phyloP scores from a whole-genome alignment of 306 rosid genomes.

The Cucurbita pepo region DNA sequence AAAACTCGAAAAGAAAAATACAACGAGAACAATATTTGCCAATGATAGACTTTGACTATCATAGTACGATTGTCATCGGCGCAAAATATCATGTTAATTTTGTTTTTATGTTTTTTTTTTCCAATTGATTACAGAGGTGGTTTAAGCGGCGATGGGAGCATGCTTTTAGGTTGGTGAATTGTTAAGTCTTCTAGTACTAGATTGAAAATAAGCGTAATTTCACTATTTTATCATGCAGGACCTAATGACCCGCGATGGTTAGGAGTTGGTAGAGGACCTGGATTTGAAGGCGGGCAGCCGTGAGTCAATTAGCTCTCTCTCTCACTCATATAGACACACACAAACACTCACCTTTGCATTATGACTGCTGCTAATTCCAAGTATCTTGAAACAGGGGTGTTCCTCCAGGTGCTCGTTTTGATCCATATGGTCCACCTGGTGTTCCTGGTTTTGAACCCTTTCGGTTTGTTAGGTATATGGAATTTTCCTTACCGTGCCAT shows the following conservation, averaged over 20 bases:
- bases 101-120: not conserved
- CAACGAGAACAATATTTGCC: too few species aligned
- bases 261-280: conserved; percentile 33
- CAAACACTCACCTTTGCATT: not conserved
- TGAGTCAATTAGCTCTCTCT: conserved; percentile 23
- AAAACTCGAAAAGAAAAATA: too few species aligned
- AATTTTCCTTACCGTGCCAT: not conserved
- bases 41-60: too few species aligned
- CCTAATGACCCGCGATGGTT: conserved; percentile 64
- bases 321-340: not conserved
- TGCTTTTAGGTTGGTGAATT: conserved; percentile 50
- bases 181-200: not conserved
- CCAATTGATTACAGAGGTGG: conserved; percentile 27
- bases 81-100: not conserved
- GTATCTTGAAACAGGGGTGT: conserved; percentile 36
- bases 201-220: not conserved
- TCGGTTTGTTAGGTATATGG: conserved; percentile 45
- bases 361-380: not conserved
- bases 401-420: conserved; percentile 84
- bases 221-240: conserved; percentile 20
- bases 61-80: not conserved
- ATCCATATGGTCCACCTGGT: conserved; percentile 78
- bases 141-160: conserved; percentile 43
- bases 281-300: conserved; percentile 50
- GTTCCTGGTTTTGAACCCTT: conserved; percentile 72